Percentiles rank a stretch among this genome's conserved stretches.
phyloP scores from a whole-genome alignment of 306 rosid genomes.

The Vigna hirtella region DNA sequence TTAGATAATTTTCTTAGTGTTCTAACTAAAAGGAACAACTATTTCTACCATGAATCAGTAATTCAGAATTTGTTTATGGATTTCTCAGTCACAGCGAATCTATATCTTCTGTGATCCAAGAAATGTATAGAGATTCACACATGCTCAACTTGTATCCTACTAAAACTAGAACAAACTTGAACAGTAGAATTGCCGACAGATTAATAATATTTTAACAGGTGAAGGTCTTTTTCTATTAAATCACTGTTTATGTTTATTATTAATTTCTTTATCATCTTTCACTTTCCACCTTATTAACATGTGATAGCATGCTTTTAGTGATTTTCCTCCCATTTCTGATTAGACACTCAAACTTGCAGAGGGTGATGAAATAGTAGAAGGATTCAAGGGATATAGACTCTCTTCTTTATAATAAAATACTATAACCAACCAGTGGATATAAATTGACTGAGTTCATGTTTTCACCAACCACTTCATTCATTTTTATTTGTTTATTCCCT shows the following conservation, averaged over 20 bases:
- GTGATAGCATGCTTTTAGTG: background rate
- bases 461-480: background rate
- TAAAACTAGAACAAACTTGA: background rate
- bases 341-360: background rate
- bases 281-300: background rate
- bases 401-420: constrained; percentile 1
- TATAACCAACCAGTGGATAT: background rate
- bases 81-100: background rate
- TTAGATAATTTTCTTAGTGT: background rate
- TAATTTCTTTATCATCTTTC: background rate
- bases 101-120: background rate
- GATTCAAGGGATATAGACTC: background rate
- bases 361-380: background rate
- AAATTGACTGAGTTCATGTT: background rate
- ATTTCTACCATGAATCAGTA: constrained; percentile 3
- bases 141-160: constrained; percentile 12
- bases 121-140: background rate
- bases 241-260: background rate
- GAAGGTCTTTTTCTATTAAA: background rate
- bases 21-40: background rate
- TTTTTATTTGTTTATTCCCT: background rate
- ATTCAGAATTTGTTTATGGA: background rate
- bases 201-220: background rate
- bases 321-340: background rate
- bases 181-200: background rate